Percentiles rank a stretch among this genome's conserved stretches.
Conservation (phyloP, 352 stramenopile species). For the Globisporangium heterothallicum region DNA sequence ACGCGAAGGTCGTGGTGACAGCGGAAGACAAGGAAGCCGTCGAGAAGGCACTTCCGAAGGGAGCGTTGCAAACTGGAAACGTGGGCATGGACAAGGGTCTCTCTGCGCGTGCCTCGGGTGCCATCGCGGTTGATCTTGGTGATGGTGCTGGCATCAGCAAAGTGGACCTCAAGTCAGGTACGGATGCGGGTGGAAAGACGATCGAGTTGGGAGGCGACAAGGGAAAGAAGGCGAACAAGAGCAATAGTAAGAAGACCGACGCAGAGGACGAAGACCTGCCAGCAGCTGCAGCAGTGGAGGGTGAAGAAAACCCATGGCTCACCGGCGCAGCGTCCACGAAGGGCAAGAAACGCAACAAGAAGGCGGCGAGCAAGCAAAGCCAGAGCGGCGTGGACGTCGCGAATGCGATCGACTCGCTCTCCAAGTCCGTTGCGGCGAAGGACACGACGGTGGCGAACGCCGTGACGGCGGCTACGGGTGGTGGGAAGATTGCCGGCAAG, state of each 20-base stretch:
- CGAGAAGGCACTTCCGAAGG: slow-evolving; percentile 42
- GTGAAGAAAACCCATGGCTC: slow-evolving; percentile 71
- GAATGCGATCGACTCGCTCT: slow-evolving; percentile 55
- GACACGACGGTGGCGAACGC: slow-evolving; percentile 16
- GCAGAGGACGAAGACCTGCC: slow-evolving; percentile 14
- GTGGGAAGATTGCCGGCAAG: slow-evolving; percentile 35
- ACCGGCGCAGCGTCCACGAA: slow-evolving; percentile 36
- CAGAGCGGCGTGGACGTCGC: slow-evolving; percentile 34
- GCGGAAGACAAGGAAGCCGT: slow-evolving; percentile 48
- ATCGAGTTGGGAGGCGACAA: slow-evolving; percentile 27
- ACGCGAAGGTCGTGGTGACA: slow-evolving; percentile 39
- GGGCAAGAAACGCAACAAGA: slow-evolving; percentile 61
- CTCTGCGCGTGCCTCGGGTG: slow-evolving; percentile 49
- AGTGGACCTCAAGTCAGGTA: slow-evolving; percentile 21
- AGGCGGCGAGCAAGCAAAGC: slow-evolving; percentile 35
- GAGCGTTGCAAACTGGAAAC: slow-evolving; percentile 45
- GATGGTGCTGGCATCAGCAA: slow-evolving; percentile 18
- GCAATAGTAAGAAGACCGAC: slow-evolving; percentile 11
- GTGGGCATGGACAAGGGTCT: slow-evolving; percentile 75
- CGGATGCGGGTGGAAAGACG: slow-evolving; percentile 15
- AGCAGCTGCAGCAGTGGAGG: slow-evolving; percentile 11
- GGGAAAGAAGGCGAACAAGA: not conserved
- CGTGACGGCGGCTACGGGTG: slow-evolving; percentile 14
- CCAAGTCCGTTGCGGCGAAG: slow-evolving; percentile 34
- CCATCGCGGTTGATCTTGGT: slow-evolving; percentile 74